Evolutionary conservation across 2,329 filamentous ascomycete species (phyloP), one percentile per base, ranked within the genome.

Genomic region (Penicillium brasilianum): DNA sequence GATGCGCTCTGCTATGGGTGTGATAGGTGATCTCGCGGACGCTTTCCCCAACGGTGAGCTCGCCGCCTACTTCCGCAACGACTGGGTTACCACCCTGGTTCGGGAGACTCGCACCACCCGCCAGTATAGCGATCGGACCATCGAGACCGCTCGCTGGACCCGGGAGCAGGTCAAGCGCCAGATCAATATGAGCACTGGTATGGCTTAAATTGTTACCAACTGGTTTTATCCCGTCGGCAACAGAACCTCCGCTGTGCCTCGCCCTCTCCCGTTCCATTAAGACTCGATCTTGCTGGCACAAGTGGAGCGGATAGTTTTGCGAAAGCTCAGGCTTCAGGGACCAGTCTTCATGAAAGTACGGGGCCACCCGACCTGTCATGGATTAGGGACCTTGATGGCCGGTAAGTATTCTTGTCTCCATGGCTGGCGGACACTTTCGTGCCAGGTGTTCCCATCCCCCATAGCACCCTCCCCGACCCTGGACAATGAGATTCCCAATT

Each of bases 91-190:
- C 28, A 81, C 84, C 30, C 90, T 99, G 83, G 93, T 97, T 73
- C 93, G 94, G 80, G 93, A 98, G 77, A 94, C 92, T 50, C 91
- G 93, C 72, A 86, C 87, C 61, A 97, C 95, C 83, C 89, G 91
- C 69, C 93, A 98, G 50, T 97, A 91, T 82, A 85, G 88, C 69
- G 74, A 86, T 30, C 90, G 93, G 65, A 99, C 95, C 3, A 89
- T 95, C 67, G 92, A 97, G 68, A 98, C 95, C 50, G 95, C 95
- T 74, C 90, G 94, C 71, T 99, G 95, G 95, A 93, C 95, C 65
- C 90, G 94, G 63, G 95, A 98, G 80, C 93, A 97, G 77, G 93
- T 98, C 77, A 98, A 97, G 85, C 90, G 92, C 71, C 95, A 99
- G 61, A 72, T 78, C 58, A 76, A 71, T 69, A 58, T 80, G 65